Base-by-base conservation (phyloP, 495 filamentous ascomycete genomes). In the Penicillium dipodomyicola region DNA sequence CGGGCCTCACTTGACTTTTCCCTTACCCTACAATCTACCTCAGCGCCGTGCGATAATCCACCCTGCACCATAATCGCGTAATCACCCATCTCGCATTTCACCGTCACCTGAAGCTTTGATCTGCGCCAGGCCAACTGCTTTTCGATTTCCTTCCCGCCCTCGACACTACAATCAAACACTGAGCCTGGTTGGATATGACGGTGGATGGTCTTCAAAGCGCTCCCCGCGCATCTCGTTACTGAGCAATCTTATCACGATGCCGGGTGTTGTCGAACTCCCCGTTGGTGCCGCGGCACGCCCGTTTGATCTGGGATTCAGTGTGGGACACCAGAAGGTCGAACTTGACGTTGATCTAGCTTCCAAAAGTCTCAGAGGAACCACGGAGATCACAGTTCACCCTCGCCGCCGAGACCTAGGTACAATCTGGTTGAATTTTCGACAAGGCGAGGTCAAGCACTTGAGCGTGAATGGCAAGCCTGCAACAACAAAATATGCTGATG, bases 341-440 rank as follows among this genome's bases (percentile, higher is more conserved):
- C 77, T 97, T 51, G 92, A 97, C 56, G 80, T 98, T 59, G 85
- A 97, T 71, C 91, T 98, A 62, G 77, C 78, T 46, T 82, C 80
- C 23, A 87, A 86, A 65, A 84, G 80, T 65, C 68, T 97, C 63
- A 87, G 80, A 62, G 94, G 94, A 32, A 87, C 82, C 60, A 89
- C 88, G 10, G 88, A 89, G 49, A 88, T 98, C 57, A 84, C 86
- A 1, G 82, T 97, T 42, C 82, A 88, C 57, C 87, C 89, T 12
- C 81, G 85, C 30, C 71, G 75, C 40, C 81, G 83, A 45, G 81
- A 89, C 9, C 75, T 96, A 27, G 78, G 79, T 40, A 79, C 77
- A n/a, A 83, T 98, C 27, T 79, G 76, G 29, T 79, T 98, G 59
- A 90, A 96, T 65, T 91, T 92, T 64, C 86, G 92, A 52, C 93